Evolutionary conservation across 2,329 filamentous ascomycete genomes (phyloP).

Genomic region (Endoconidiophora laricicola): DNA sequence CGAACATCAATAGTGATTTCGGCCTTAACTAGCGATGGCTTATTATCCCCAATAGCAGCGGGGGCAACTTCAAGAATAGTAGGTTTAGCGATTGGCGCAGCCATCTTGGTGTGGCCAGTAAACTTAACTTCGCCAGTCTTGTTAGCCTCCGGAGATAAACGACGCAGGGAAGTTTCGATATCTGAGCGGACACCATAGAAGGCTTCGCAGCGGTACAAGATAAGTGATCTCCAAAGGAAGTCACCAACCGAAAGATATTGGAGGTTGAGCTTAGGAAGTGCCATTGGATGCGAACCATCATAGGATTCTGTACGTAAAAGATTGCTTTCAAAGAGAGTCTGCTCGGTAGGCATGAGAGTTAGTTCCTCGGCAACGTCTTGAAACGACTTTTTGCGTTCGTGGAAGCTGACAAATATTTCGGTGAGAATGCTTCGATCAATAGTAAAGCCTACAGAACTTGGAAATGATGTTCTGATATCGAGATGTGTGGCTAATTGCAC

Average conservation of each 20-base stretch:
- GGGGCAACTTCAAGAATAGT: slow-evolving; percentile 76
- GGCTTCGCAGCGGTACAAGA: slow-evolving; percentile 75
- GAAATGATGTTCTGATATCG: slow-evolving; percentile 69
- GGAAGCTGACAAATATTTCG: slow-evolving; percentile 57
- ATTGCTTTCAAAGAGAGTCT: slow-evolving; percentile 59
- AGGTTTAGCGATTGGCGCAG: slow-evolving; percentile 68
- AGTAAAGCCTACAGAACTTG: slow-evolving; percentile 47
- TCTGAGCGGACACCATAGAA: slow-evolving; percentile 91
- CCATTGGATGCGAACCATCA: slow-evolving; percentile 70
- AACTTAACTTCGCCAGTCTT: slow-evolving; percentile 55
- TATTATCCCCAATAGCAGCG: slow-evolving; percentile 64
- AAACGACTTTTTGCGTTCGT: slow-evolving; percentile 67
- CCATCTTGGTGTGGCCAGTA: slow-evolving; percentile 80
- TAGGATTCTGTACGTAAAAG: slow-evolving; percentile 73
- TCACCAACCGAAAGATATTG: slow-evolving; percentile 92
- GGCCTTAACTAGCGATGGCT: slow-evolving; percentile 69
- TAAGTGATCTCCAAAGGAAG: slow-evolving; percentile 88
- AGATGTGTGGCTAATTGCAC: slow-evolving; percentile 50
- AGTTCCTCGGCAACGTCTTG: slow-evolving; percentile 60
- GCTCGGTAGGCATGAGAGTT: slow-evolving; percentile 69
- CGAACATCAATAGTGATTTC: slow-evolving; percentile 76
- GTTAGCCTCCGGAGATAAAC: slow-evolving; percentile 53
- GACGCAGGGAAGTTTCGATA: slow-evolving; percentile 65
- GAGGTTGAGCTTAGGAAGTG: slow-evolving; percentile 84
- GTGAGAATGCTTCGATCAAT: slow-evolving; percentile 47